phyloP scores from a whole-genome alignment of 2,329 filamentous ascomycete genomes.

The Diaporthe sp. region DNA sequence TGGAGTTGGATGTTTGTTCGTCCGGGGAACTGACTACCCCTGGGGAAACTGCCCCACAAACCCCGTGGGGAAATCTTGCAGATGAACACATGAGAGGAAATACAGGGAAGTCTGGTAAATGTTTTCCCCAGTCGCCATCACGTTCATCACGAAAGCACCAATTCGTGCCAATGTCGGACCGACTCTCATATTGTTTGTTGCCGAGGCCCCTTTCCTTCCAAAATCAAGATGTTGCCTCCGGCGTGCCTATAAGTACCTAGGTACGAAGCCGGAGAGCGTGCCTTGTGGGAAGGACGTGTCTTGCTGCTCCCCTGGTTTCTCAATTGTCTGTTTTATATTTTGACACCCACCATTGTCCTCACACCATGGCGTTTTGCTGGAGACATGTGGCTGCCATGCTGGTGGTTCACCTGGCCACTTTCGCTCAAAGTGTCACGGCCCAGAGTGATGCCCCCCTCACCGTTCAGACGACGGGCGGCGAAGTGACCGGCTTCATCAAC shows the following conservation, averaged over 20 bases:
- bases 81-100: neutral
- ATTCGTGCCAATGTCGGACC: constrained; percentile 12
- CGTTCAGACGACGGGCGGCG: constrained; percentile 21
- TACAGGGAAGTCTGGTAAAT: constrained; percentile 22
- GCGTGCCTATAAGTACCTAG: constrained; percentile 21
- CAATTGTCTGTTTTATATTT: fast-evolving
- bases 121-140: constrained; percentile 17
- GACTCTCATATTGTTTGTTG: neutral
- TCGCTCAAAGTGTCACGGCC: neutral
- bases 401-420: neutral
- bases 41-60: constrained; percentile 2
- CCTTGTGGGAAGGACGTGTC: no score
- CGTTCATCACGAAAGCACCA: neutral
- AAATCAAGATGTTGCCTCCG: neutral
- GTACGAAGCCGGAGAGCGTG: neutral
- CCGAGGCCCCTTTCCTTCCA: neutral
- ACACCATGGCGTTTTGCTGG: constrained; percentile 3
- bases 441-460: constrained; percentile 11
- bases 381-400: constrained; percentile 9
- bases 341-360: neutral
- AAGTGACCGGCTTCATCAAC: constrained; percentile 20
- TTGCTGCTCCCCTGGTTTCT: neutral
- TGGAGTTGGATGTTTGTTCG: neutral
- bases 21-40: constrained; percentile 20
- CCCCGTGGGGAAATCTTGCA: constrained; percentile 8